Evolutionary conservation across 257 asterid genomes (phyloP).

Genomic region (Buddleja alternifolia): DNA sequence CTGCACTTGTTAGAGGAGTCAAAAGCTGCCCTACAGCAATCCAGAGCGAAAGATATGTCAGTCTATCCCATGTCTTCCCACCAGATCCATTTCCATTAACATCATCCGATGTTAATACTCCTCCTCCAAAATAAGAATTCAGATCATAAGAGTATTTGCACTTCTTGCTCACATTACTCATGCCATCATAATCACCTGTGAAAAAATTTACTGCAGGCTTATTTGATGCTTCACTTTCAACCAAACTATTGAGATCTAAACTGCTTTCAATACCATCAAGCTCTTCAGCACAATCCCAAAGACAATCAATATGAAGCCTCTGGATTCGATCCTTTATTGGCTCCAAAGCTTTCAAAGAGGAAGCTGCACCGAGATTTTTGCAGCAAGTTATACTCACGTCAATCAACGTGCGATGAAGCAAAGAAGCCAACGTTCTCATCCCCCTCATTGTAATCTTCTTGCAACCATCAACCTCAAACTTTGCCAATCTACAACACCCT

Average conservation of each 20-base stretch:
- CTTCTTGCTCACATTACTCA: conserved; percentile 45
- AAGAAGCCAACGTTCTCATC: conserved; percentile 71
- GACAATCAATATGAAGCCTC: conserved; percentile 81
- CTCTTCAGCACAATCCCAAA: conserved; percentile 60
- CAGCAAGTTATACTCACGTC: conserved; percentile 89
- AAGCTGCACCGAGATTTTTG: conserved; percentile 64
- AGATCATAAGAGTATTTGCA: conserved; percentile 51
- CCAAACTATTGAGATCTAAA: conserved; percentile 53
- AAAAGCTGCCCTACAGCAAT: conserved; percentile 76
- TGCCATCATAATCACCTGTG: conserved; percentile 33
- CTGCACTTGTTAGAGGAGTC: conserved; percentile 59
- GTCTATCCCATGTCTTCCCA: conserved; percentile 62
- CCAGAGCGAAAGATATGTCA: conserved; percentile 75
- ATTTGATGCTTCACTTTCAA: conserved; percentile 36
- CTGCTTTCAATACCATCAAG: conserved; percentile 34
- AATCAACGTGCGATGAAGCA: conserved; percentile 61
- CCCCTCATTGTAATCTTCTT: conserved; percentile 69
- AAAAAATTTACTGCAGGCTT: conserved; percentile 26
- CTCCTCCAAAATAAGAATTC: conserved; percentile 34
- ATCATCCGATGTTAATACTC: too few species aligned
- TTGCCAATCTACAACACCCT: conserved; percentile 72
- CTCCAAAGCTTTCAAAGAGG: conserved; percentile 71
- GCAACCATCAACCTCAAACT: conserved; percentile 84
- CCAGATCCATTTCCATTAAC: conserved; percentile 37
- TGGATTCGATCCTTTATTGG: conserved; percentile 74